phyloP scores from a whole-genome alignment of 768 basidiomycete species.

The Calocybe cyanea region DNA sequence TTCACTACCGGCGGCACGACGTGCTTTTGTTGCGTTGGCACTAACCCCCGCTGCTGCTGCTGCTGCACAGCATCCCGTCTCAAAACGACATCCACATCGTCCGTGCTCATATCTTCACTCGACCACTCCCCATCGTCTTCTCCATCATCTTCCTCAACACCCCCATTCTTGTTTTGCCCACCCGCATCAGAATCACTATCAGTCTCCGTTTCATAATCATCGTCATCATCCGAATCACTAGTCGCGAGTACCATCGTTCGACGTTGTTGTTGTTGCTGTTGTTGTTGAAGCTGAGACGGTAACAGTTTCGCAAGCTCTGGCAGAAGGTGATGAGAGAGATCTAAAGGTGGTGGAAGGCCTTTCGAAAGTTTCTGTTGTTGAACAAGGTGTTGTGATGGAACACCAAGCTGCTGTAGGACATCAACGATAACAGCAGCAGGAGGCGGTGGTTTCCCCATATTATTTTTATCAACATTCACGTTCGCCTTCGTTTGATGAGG shows the following conservation, averaged over 20 bases:
- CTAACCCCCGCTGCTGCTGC: background rate
- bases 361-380: too few species aligned
- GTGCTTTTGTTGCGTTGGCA: background rate
- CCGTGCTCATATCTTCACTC: constrained; percentile 49
- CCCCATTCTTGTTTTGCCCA: background rate
- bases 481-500: too few species aligned
- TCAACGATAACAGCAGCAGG: too few species aligned
- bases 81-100: constrained; percentile 23
- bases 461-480: too few species aligned
- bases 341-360: constrained; percentile 22
- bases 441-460: too few species aligned
- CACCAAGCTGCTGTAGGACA: too few species aligned
- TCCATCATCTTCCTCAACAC: constrained; percentile 35
- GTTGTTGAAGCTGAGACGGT: constrained; percentile 9
- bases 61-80: constrained; percentile 5
- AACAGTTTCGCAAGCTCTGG: constrained; percentile 14
- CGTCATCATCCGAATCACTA: constrained; percentile 40
- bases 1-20: background rate
- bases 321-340: constrained; percentile 18
- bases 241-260: constrained; percentile 45
- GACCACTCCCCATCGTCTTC: constrained; percentile 56
- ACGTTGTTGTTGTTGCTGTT: constrained; percentile 27
- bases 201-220: constrained; percentile 42
- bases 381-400: too few species aligned
- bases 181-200: constrained; percentile 20